Evolutionary conservation across 2,329 filamentous ascomycete species (phyloP), one percentile per base, ranked within the genome.

Genomic region (Colletotrichum tropicicola): DNA sequence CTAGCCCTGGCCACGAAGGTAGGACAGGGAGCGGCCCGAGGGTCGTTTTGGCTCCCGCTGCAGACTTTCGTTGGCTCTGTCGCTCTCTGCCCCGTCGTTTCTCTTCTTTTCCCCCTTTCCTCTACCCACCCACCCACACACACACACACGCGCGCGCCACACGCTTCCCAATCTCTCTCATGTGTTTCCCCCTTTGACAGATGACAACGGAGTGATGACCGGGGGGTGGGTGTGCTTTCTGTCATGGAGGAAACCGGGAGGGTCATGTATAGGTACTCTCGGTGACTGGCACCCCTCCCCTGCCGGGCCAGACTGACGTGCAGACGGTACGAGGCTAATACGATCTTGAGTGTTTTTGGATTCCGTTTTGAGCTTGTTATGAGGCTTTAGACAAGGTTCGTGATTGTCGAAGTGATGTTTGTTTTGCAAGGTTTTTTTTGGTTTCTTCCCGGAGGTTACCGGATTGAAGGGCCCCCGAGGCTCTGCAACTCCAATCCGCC

Each of bases 21-120:
- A 28, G 41, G 35, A 48, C 43, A 35, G 54, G 54, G 41, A 48
- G 32, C 54, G 54, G 54, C 30, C 54, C 54, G 54, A 35, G 43
- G 32, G 44, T 35, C 13, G 45, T 17, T 30, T 48, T 17, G 44
- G 25, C 15, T 48, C 45, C 27, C 43, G 54, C 30, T 57, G 43
- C 43, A 57, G 54, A 55, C 13, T 55, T 12, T 45, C 6, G 39
- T 45, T 25, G 17, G 17, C 41, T 25, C 8, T 28, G 13, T 21
- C 27, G 2, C 23, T 10, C 27, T 17, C 47, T 10, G 6, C 10
- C 10, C 19, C n/a, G 15, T 55, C 25, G 51, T 17, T 54, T 43
- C 37, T 54, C 51, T 54, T 54, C 23, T 54, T 54, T 54, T 43
- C 51, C 35, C 51, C 25, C 25, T 12, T 28, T 41, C 8, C n/a